Conservation (phyloP, 768 basidiomycete genomes). For the Agaricus bisporus region DNA sequence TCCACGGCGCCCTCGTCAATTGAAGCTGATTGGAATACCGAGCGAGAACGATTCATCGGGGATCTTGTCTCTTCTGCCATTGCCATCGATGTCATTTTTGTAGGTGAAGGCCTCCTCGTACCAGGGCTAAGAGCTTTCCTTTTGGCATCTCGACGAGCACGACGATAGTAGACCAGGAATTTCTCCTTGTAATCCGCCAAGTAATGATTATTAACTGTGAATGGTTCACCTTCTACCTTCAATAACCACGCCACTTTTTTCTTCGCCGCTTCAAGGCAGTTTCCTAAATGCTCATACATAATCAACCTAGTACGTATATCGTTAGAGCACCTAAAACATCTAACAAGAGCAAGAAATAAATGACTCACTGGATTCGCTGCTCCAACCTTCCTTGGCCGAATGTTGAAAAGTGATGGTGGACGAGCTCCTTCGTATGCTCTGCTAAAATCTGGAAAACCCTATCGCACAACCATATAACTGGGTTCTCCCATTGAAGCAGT, state of each 20-base stretch:
- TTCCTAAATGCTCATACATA: conserved; percentile 44
- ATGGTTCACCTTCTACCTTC: conserved; percentile 41
- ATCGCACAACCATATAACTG: conserved; percentile 40
- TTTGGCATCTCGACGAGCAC: conserved; percentile 24
- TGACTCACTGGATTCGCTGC: conserved; percentile 34
- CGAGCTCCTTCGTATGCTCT: conserved; percentile 33
- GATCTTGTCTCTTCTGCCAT: no score
- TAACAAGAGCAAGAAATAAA: background rate
- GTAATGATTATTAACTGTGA: conserved; percentile 48
- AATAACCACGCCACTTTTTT: conserved; percentile 43
- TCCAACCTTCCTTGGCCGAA: conserved; percentile 50
- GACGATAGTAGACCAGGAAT: conserved; percentile 43
- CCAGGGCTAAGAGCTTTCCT: background rate
- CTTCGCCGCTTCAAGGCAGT: conserved; percentile 32
- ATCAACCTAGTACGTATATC: conserved; percentile 13
- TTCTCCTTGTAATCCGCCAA: conserved; percentile 35
- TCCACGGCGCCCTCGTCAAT: background rate
- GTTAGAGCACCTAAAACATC: background rate
- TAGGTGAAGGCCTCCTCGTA: no score
- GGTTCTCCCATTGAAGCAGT: conserved; percentile 41
- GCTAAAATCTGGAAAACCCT: conserved; percentile 29
- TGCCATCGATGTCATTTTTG: no score
- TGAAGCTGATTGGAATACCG: no score
- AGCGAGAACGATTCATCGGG: no score
- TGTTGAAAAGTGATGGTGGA: conserved; percentile 41